Evolutionary conservation across 805 yeast genomes (phyloP).

Genomic region (Candida pseudofarinosa): DNA sequence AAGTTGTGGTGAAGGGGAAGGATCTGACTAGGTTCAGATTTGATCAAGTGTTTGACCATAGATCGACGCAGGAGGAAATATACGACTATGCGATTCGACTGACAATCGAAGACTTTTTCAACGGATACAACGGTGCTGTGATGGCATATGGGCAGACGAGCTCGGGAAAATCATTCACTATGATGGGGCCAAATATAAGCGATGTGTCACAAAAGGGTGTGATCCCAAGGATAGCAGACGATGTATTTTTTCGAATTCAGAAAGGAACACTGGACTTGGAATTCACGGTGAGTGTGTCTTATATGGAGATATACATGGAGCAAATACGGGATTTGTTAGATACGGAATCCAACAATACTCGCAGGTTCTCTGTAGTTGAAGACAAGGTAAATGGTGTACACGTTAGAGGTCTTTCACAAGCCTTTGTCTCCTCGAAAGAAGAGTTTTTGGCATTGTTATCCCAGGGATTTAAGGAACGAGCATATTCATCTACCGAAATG

Average conservation of each 20-base stretch:
- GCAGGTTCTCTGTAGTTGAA: slow-evolving; percentile 52
- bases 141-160: slow-evolving; percentile 80
- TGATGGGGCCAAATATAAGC: slow-evolving; percentile 56
- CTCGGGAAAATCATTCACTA: slow-evolving; percentile 71
- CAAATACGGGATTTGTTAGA: slow-evolving; percentile 65
- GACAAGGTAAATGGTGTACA: slow-evolving; percentile 61
- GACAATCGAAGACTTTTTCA: slow-evolving; percentile 64
- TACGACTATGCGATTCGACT: slow-evolving; percentile 56
- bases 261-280: slow-evolving; percentile 48
- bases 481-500: slow-evolving; percentile 62
- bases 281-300: slow-evolving; percentile 63
- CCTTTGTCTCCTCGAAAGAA: slow-evolving; percentile 51
- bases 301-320: slow-evolving; percentile 81
- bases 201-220: slow-evolving; percentile 49
- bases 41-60: slow-evolving; percentile 58
- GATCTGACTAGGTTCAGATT: slow-evolving; percentile 45
- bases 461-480: slow-evolving; percentile 55
- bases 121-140: slow-evolving; percentile 76
- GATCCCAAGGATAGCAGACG: slow-evolving; percentile 67
- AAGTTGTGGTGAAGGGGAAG: slow-evolving; percentile 12
- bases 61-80: slow-evolving; percentile 51
- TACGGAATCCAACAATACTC: slow-evolving; percentile 19
- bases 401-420: slow-evolving; percentile 65
- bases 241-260: slow-evolving; percentile 54
- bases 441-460: slow-evolving; percentile 57